These are phyloP conservation scores for Borovskyia barvae DNA, from an alignment of 208 protist genomes.

Conservation along the genomic window DNA sequence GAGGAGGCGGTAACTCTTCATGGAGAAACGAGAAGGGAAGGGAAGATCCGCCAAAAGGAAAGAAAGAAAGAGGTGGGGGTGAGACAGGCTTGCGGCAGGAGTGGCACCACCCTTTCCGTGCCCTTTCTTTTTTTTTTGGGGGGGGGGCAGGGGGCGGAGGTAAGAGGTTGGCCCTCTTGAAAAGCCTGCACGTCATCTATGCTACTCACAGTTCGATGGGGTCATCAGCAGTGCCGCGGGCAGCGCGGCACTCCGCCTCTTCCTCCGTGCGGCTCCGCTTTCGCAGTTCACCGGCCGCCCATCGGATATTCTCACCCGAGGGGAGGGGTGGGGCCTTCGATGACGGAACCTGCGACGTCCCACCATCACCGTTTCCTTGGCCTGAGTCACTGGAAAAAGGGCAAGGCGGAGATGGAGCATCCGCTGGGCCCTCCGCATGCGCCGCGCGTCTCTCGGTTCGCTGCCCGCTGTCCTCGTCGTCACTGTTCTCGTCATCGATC, in stretches of 20 bases:
- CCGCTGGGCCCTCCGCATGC: not conserved
- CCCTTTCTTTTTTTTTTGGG: too few relatives aligned
- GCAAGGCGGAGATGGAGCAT: not conserved
- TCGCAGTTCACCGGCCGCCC: too few relatives aligned
- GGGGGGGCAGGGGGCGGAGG: too few relatives aligned
- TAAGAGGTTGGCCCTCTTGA: too few relatives aligned
- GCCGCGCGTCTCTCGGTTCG: not conserved
- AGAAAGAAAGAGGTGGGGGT: not conserved
- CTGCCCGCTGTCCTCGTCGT: constrained; percentile 5
- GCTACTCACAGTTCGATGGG: constrained; percentile 62
- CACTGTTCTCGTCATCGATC: constrained; percentile 21
- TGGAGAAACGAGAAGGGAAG: too few relatives aligned
- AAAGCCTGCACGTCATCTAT: too few relatives aligned
- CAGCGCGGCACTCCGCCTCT: constrained; percentile 3
- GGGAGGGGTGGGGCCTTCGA: too few relatives aligned
- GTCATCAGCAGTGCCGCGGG: constrained; percentile 47
- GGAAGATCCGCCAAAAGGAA: too few relatives aligned
- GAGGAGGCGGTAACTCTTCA: too few relatives aligned
- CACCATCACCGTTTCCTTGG: not conserved
- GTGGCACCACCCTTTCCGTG: too few relatives aligned
- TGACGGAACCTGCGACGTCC: not conserved
- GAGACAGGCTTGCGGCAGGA: not conserved
- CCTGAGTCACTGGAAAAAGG: not conserved
- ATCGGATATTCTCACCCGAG: too few relatives aligned
- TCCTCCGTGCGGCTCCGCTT: constrained; percentile 23